Base-by-base conservation (phyloP, 352 stramenopile genomes). In the Chrysophaeum taylorii region DNA sequence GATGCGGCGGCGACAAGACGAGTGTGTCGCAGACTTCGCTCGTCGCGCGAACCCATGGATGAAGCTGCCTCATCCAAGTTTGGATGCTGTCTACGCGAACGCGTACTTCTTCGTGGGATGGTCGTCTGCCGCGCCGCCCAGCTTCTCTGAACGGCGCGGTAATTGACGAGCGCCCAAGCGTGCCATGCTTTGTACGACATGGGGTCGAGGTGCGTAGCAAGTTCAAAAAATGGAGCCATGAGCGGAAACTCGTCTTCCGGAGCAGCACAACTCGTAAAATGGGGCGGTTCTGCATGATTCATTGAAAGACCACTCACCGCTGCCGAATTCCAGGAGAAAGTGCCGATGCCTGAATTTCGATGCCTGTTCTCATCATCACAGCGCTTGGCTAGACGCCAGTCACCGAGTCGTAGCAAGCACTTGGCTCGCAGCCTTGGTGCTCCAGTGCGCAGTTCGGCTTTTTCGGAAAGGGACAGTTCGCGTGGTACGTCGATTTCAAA, bases 111-210 rank as follows among this genome's bases (percentile, higher is more conserved):
- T 64, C 23, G 18, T 18, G 54, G 54, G 45, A 12, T 12, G n/a
- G 50, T 62, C 4, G 23, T 14, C 2, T n/a, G 29, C 29, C 35
- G 45, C 36, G 25, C 68, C 50, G 72, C 74, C 42, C 73, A 61
- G 45, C 83, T 67, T 84, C 96, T 85, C 75, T 97, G 85, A 15
- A 95, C 92, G 21, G 97, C 85, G 41, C 94, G 84, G 75, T 97
- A 98, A 78, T 98, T 98, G 70, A 97, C 89, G 48, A 98, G 76
- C 16, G 93, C 93, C 94, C 94, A 98, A 9, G 85, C 86, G 79
- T 98, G 95, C 87, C 92, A 99, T 35, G 94, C 92, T 61, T 94
- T 95, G 75, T 98, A 96, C 69, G 57, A 48, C 33, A 18, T 23
- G 14, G 33, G 9, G 35, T 66, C 57, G 2, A 66, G 35, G 25